Conservation (phyloP, 148 eudicot genomes). For the Persicaria tinctoria region DNA sequence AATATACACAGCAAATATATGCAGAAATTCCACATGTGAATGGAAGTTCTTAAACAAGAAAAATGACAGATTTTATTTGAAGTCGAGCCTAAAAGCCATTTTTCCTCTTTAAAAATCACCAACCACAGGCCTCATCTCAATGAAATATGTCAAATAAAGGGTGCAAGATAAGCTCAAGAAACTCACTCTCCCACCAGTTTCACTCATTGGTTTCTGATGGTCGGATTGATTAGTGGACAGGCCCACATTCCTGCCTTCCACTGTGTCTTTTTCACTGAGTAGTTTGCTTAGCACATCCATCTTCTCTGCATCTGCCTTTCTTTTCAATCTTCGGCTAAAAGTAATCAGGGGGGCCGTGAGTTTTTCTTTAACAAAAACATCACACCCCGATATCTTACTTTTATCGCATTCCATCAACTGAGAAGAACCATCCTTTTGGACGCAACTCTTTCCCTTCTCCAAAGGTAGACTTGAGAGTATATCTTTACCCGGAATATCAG, state of each 20-base stretch:
- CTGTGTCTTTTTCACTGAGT: background rate
- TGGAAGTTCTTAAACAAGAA: too few species aligned
- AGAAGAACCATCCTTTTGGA: constrained; percentile 16
- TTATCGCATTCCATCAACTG: constrained; percentile 12
- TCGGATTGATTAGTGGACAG: background rate
- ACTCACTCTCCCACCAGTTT: background rate
- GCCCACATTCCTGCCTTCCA: background rate
- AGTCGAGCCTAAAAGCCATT: too few species aligned
- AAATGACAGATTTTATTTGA: too few species aligned
- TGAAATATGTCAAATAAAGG: too few species aligned
- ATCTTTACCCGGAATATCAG: constrained; percentile 14
- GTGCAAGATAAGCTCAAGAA: too few species aligned
- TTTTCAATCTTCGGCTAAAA: constrained; percentile 41
- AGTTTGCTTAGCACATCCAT: constrained; percentile 7
- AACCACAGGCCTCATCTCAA: too few species aligned
- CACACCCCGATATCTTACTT: background rate
- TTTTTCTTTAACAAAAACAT: constrained; percentile 18
- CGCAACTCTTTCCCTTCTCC: constrained; percentile 12
- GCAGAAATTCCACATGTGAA: too few species aligned
- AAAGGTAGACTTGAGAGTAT: background rate
- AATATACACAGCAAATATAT: too few species aligned
- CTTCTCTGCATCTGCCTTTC: constrained; percentile 22
- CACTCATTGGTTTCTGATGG: background rate
- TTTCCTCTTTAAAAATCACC: too few species aligned
- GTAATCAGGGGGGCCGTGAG: constrained; percentile 27